Evolutionary conservation across 768 basidiomycete species (phyloP), one percentile per base, ranked within the genome.

Genomic region (Pleurotus tuoliensis): DNA sequence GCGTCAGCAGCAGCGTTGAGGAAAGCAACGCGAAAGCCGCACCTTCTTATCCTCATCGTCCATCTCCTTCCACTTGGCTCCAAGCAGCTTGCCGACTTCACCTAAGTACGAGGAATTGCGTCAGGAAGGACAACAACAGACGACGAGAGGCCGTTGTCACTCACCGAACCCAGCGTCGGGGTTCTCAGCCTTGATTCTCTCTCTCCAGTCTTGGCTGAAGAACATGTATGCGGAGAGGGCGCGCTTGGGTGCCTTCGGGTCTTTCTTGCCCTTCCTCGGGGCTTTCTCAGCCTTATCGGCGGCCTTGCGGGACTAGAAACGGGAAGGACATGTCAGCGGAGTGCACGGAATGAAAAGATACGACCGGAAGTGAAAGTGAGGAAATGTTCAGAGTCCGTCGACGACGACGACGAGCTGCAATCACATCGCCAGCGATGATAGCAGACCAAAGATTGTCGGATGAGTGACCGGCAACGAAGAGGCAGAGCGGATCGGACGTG

Each of bases 181-280:
- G 76, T 98, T 96, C 76, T 97, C 94, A 57, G 83, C 68, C 86
- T 95, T 96, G 82, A 98, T 91, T 69, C 90, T 84, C 74, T 95
- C 90, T 68, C 95, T 83, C 91, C 92, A 90, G 72, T 94, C 95
- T 71, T 94, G 91, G 64, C 85, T 87, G 82, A 98, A 98, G 88
- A 94, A 94, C 96, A 98, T 97, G 78, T 97, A 98, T 40, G 96
- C 94, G 27, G 94, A 97, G 46, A 97, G 81, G 0, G 92, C 90
- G 54, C 94, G 86, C 77, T 98, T 97, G 59, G 93, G 94, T 45
- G 87, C 84, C 71, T 89, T 88, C 59, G 82, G 83, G 70, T 93
- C 87, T 74, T 92, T 93, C 75, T 88, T 84, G 58, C 72, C 70
- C 67, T 84, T 85, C 61, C 79, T 73, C 38, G 76, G 59, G 16